Conservation (phyloP, 2,329 filamentous ascomycete species). For the Beauveria sp. region DNA sequence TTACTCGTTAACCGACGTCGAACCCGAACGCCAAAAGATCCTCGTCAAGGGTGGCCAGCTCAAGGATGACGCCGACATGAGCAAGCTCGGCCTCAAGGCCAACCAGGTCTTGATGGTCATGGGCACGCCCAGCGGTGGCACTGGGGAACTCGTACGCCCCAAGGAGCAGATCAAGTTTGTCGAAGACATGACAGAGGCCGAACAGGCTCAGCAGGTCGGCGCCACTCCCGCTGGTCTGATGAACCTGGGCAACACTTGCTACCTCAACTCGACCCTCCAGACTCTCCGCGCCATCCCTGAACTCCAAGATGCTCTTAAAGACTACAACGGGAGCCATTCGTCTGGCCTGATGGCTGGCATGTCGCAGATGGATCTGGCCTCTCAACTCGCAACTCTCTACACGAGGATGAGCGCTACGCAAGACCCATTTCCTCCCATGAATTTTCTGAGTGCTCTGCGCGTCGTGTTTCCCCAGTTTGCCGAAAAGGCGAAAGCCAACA, state of each 20-base stretch:
- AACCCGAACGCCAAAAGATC: slow-evolving; percentile 94
- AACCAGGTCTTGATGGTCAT: slow-evolving; percentile 93
- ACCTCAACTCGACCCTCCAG: slow-evolving; percentile 96
- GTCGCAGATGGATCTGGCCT: slow-evolving; percentile 60
- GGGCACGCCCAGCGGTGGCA: slow-evolving; percentile 70
- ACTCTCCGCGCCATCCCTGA: slow-evolving; percentile 83
- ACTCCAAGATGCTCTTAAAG: slow-evolving; percentile 68
- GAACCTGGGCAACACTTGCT: slow-evolving; percentile 97
- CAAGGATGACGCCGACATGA: slow-evolving; percentile 88
- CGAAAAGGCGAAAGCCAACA: slow-evolving; percentile 72
- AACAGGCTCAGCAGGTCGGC: slow-evolving; percentile 73
- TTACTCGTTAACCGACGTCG: slow-evolving; percentile 90
- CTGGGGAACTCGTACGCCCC: slow-evolving; percentile 57
- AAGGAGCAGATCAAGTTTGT: slow-evolving; percentile 79
- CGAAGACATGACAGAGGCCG: slow-evolving; percentile 96
- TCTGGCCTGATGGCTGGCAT: slow-evolving; percentile 36
- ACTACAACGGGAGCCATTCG: slow-evolving; percentile 36
- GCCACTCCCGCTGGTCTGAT: slow-evolving; percentile 81
- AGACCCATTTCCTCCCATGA: slow-evolving; percentile 72
- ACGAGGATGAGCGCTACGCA: slow-evolving; percentile 86
- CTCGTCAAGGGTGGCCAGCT: slow-evolving; percentile 89
- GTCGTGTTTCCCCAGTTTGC: slow-evolving; percentile 85
- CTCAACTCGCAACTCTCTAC: slow-evolving; percentile 74
- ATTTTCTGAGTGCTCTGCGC: slow-evolving; percentile 76
- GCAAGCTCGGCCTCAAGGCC: slow-evolving; percentile 75